These are phyloP conservation scores for Paecilomyces niveus DNA, from an alignment of 2,329 filamentous ascomycete genomes.

Conservation along the genomic window DNA sequence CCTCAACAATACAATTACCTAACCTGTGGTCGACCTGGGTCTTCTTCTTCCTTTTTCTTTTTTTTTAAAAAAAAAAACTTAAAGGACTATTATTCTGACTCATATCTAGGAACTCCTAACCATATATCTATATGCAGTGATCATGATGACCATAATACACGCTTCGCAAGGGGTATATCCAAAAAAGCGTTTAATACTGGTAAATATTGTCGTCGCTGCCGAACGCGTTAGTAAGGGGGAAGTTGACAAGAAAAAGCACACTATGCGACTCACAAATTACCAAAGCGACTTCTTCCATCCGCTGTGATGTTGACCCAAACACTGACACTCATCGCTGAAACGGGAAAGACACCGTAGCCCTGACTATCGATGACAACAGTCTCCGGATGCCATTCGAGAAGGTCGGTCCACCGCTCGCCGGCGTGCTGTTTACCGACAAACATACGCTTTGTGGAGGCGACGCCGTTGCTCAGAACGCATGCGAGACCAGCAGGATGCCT, in stretches of 20 bases:
- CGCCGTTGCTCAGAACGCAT: conserved; percentile 50
- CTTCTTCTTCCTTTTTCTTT: no score
- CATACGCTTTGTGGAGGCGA: conserved; percentile 50
- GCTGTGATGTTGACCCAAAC: conserved; percentile 56
- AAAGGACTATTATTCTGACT: no score
- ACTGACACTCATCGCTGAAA: conserved; percentile 47
- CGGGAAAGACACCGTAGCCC: conserved; percentile 54
- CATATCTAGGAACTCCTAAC: no score
- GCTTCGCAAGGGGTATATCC: not conserved
- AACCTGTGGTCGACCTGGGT: no score
- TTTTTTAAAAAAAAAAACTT: no score
- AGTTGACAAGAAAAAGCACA: not conserved
- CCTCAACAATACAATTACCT: no score
- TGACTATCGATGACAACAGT: conserved; percentile 53
- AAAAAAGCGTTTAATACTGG: not conserved
- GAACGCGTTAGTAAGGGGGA: not conserved
- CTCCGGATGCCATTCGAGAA: conserved; percentile 48
- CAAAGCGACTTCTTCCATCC: conserved; percentile 42
- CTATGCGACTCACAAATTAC: conserved; percentile 33
- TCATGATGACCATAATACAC: not conserved
- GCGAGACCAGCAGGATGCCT: conserved; percentile 47
- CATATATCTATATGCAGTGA: not conserved
- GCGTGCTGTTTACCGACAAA: conserved; percentile 52
- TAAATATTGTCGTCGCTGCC: not conserved
- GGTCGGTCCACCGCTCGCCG: conserved; percentile 58